Percentiles rank a stretch among this genome's conserved stretches.
phyloP scores from a whole-genome alignment of 2,329 filamentous ascomycete genomes.

The Phaeosphaeriaceae sp. region DNA sequence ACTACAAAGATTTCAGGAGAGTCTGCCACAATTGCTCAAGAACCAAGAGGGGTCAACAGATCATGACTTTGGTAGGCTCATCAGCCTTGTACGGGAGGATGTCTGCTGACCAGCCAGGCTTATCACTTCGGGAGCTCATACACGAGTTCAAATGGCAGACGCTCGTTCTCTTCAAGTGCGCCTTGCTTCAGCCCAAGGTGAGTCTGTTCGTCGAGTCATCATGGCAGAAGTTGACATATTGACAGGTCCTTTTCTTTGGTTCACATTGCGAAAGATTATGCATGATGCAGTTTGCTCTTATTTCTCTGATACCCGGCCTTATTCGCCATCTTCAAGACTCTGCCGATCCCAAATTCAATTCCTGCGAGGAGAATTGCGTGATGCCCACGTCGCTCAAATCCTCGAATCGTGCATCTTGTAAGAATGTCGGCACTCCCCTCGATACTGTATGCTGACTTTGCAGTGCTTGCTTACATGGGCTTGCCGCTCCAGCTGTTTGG shows the following conservation, averaged over 20 bases:
- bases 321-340: slow-evolving; percentile 93
- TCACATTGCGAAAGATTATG: slow-evolving; percentile 94
- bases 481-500: slow-evolving; percentile 94
- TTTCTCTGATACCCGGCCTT: slow-evolving; percentile 92
- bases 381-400: slow-evolving; percentile 87
- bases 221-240: background rate
- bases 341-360: slow-evolving; percentile 90
- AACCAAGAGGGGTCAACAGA: slow-evolving; percentile 78
- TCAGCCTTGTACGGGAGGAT: slow-evolving; percentile 48
- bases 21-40: slow-evolving; percentile 66
- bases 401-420: slow-evolving; percentile 84
- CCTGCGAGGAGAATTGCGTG: slow-evolving; percentile 75
- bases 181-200: slow-evolving; percentile 93
- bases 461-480: slow-evolving; percentile 90
- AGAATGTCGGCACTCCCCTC: slow-evolving; percentile 14
- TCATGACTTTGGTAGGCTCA: slow-evolving; percentile 75
- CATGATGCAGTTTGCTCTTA: slow-evolving; percentile 97
- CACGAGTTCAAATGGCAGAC: slow-evolving; percentile 96
- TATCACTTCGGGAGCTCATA: slow-evolving; percentile 86
- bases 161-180: slow-evolving; percentile 90
- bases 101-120: slow-evolving; percentile 49
- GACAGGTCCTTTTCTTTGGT: slow-evolving; percentile 96
- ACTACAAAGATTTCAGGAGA: slow-evolving; percentile 87
- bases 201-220: slow-evolving; percentile 1
- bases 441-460: slow-evolving; percentile 26